Conservation (phyloP, 139 green algal genomes). For the Asterochloris erici region DNA sequence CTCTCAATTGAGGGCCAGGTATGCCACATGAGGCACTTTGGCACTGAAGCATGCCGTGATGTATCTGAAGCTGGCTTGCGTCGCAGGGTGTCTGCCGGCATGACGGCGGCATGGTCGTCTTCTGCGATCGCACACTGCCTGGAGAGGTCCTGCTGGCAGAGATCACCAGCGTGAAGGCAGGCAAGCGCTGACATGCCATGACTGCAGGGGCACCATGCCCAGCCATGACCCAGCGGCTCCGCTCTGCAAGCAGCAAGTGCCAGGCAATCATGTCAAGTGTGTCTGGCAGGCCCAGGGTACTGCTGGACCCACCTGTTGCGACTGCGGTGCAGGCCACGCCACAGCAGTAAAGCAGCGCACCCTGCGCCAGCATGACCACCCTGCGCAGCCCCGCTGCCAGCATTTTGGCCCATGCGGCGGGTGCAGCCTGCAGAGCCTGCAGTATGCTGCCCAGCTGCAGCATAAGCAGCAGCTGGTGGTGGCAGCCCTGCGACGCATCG, state of each 20-base stretch:
- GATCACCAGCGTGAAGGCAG: slow-evolving; percentile 34
- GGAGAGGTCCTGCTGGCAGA: slow-evolving; percentile 61
- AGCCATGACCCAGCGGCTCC: background rate
- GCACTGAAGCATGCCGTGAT: too few species aligned
- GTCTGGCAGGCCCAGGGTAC: background rate
- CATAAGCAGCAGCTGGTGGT: slow-evolving; percentile 67
- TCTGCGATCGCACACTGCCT: slow-evolving; percentile 65
- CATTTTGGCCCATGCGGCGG: slow-evolving; percentile 75
- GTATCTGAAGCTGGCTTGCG: too few species aligned
- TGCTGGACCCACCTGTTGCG: background rate
- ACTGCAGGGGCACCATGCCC: slow-evolving; percentile 16
- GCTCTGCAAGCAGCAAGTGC: too few species aligned
- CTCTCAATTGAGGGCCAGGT: too few species aligned
- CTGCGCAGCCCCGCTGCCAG: slow-evolving; percentile 49
- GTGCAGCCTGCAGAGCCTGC: slow-evolving; percentile 76
- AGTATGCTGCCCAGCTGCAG: slow-evolving; percentile 68
- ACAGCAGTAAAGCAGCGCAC: slow-evolving; percentile 53
- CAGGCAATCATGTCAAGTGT: background rate
- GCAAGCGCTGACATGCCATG: background rate
- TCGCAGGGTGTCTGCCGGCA: slow-evolving; percentile 57
- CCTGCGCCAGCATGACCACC: slow-evolving; percentile 34
- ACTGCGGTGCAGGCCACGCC: slow-evolving; percentile 26
- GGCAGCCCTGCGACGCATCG: slow-evolving; percentile 63
- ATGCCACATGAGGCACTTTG: too few species aligned
- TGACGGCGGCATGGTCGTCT: slow-evolving; percentile 54